Conservation (phyloP, 1,284 basidiomycete species). For the Microbotryum saponariae region DNA sequence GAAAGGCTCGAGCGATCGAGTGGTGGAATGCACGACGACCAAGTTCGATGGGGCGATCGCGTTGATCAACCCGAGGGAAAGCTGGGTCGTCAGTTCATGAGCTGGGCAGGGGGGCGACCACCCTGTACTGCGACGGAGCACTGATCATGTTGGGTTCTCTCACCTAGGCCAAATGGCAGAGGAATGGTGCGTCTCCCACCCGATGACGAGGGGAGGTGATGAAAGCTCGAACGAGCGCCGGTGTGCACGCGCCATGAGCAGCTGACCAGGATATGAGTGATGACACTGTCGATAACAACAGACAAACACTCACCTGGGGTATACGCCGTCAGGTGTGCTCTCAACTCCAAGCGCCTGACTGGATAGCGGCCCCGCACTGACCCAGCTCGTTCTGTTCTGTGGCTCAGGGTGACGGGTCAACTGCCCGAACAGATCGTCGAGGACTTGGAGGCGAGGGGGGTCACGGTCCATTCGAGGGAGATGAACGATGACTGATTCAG, state of each 20-base stretch:
- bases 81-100: slow-evolving; percentile 74
- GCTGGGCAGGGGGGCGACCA: too few species aligned
- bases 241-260: too few species aligned
- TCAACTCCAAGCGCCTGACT: background rate
- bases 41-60: slow-evolving; percentile 90
- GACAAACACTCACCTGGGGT: slow-evolving; percentile 34
- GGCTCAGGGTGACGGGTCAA: slow-evolving; percentile 17
- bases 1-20: slow-evolving; percentile 76
- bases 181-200: slow-evolving; percentile 20
- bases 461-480: slow-evolving; percentile 30
- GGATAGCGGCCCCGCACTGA: background rate
- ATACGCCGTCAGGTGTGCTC: slow-evolving; percentile 31
- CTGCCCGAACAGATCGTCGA: slow-evolving; percentile 32
- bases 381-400: too few species aligned
- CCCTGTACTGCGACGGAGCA: slow-evolving; percentile 22
- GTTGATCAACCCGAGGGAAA: slow-evolving; percentile 75
- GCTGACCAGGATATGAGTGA: too few species aligned
- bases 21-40: slow-evolving; percentile 81
- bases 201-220: background rate
- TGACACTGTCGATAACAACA: slow-evolving; percentile 5
- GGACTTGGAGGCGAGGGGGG: slow-evolving; percentile 32
- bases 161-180: slow-evolving; percentile 34
- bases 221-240: background rate
- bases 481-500: slow-evolving; percentile 23
- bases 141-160: slow-evolving; percentile 33